Base-by-base conservation (phyloP, 2,329 filamentous ascomycete species). In the Phialocephala sp. region DNA sequence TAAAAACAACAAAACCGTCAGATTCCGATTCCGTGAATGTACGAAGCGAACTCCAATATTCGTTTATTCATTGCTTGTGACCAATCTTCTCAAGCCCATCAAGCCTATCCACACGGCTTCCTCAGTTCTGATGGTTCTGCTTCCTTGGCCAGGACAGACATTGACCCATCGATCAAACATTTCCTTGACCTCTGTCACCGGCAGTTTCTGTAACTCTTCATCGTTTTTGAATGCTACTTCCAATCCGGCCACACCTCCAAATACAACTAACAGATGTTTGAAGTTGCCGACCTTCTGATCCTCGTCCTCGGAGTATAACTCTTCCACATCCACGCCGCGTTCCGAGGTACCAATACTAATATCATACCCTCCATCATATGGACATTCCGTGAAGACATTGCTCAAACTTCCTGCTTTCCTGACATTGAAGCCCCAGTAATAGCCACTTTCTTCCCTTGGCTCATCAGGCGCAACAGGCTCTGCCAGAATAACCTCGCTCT, bases 141-240 rank as follows among this genome's bases (percentile, higher is more conserved):
- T 94, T 0, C 92, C 92, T 77, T 96, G 93, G 0, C 88, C 87
- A 3, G 92, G 91, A 69, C 93, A 82, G 54, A 95, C 83, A 76
- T 97, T 92, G 20, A 96, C 83, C 92, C 92, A 96, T 71, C 89
- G 84, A 77, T 97, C 93, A 76, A 97, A 97, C 59, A 94, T 76
- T 70, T 92, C 87, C 67, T 87, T 88, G 27, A 82, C 81, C 39
- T 88, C 87, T 6, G 83, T 81, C 15, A 94, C 85, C 0, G 87
- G 89, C 71, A 77, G 73, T 9, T 72, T 74, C 66, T 83, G 77
- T 69, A 93, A 72, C 66, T 87, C 85, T 1, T 78, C 77, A 72
- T 91, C 87, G 24, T 85, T 86, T 64, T 84, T 83, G 2, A 92
- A 87, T 0, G 92, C 92, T 61, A 86, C 89, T 76, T 96, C 93